Conservation (phyloP, 257 asterid genomes). For the Knoxia roxburghii region DNA sequence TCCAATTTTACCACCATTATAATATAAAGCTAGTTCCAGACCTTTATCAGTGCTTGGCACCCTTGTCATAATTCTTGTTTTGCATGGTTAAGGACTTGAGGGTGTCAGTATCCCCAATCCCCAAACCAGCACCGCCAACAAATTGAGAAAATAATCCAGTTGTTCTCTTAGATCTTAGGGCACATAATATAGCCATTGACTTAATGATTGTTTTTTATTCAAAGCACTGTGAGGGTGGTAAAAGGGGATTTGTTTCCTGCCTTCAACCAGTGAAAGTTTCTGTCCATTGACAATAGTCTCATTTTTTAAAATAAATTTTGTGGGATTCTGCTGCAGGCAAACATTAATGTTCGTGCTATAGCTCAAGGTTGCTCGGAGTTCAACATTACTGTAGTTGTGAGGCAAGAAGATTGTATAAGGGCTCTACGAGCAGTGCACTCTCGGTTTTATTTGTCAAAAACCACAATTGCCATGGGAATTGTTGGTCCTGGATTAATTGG, state of each 20-base stretch:
- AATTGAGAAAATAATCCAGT: no score
- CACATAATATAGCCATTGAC: no score
- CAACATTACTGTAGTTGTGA: slow-evolving; percentile 84
- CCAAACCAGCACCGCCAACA: no score
- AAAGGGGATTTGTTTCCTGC: background rate
- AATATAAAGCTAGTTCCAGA: background rate
- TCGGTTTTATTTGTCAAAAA: slow-evolving; percentile 85
- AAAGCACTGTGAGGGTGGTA: background rate
- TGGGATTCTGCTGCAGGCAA: slow-evolving; percentile 70
- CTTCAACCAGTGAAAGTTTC: background rate
- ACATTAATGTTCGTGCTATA: slow-evolving; percentile 90
- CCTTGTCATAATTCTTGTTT: background rate
- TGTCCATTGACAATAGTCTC: background rate
- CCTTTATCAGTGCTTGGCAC: background rate
- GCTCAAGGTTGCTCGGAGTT: slow-evolving; percentile 99
- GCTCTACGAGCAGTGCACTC: slow-evolving; percentile 98
- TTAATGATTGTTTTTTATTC: background rate
- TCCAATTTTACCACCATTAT: background rate
- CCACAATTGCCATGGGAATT: slow-evolving; percentile 91
- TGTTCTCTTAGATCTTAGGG: no score
- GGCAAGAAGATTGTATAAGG: slow-evolving; percentile 87
- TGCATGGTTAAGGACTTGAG: slow-evolving; percentile 1
- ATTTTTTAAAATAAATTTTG: no score
- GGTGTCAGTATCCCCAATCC: no score
- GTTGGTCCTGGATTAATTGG: slow-evolving; percentile 98